Evolutionary conservation across 225 moss, liverwort and hornwort genomes (phyloP).

Genomic region (Polytrichum formosum): DNA sequence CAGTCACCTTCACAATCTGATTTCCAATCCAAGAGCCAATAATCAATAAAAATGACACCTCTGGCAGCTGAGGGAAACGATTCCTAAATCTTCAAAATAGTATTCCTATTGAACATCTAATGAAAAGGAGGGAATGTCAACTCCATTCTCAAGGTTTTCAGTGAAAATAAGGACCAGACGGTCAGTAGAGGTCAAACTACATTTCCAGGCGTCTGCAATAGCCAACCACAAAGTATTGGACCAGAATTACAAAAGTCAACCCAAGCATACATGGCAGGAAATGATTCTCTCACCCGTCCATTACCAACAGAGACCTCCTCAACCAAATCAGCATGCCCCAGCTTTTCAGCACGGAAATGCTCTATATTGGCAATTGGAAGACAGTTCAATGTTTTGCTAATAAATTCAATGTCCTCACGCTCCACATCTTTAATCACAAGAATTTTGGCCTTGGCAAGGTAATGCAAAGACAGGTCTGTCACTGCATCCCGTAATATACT

Average conservation of each 20-base stretch:
- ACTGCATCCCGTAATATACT: conserved; percentile 98
- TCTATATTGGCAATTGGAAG: conserved; percentile 94
- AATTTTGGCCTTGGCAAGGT: conserved; percentile 95
- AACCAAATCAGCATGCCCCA: conserved; percentile 85
- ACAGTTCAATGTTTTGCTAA: conserved; percentile 91
- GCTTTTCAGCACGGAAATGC: conserved; percentile 89
- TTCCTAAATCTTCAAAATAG: no score
- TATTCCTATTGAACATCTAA: no score
- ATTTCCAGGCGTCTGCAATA: no score
- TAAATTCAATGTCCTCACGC: conserved; percentile 92
- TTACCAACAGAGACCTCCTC: conserved; percentile 86
- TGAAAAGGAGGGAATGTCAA: no score
- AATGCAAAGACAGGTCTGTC: conserved; percentile 92
- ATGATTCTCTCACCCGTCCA: conserved; percentile 54
- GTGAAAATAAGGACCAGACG: no score
- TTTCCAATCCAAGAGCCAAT: not conserved
- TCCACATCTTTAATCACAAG: conserved; percentile 95
- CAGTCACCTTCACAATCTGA: conserved; percentile 83
- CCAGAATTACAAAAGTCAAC: not conserved
- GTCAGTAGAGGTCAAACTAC: no score
- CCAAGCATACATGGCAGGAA: not conserved
- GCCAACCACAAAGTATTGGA: no score
- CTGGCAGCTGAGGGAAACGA: no score
- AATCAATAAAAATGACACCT: not conserved
- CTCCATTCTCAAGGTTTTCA: no score